Percentiles rank a stretch among this genome's conserved stretches.
phyloP scores from a whole-genome alignment of 2,329 filamentous ascomycete genomes.

The Claviceps quebecensis region DNA sequence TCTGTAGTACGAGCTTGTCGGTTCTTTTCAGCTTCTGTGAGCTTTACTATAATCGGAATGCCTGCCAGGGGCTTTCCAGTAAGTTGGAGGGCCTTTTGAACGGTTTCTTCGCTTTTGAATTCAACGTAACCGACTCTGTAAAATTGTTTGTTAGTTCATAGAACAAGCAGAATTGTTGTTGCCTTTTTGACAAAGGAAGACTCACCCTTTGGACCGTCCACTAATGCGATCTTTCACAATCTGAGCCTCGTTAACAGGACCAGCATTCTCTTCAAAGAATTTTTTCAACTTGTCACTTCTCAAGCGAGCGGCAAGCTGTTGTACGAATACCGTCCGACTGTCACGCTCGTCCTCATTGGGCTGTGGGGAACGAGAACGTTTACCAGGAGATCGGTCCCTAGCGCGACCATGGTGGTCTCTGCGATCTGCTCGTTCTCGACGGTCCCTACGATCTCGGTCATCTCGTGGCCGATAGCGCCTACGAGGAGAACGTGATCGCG shows the following conservation, averaged over 20 bases:
- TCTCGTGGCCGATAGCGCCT: conserved; percentile 43
- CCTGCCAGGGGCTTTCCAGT: conserved; percentile 97
- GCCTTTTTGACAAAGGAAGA: neutral
- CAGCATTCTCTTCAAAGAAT: conserved; percentile 93
- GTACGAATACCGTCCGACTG: conserved; percentile 92
- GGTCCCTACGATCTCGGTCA: conserved; percentile 35
- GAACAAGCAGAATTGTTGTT: neutral
- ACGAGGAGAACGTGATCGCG: conserved; percentile 58
- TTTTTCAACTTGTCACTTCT: conserved; percentile 83
- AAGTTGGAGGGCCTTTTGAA: conserved; percentile 86
- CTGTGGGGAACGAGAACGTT: conserved; percentile 46
- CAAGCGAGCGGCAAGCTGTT: conserved; percentile 89
- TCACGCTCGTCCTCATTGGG: conserved; percentile 93
- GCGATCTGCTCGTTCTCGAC: conserved; percentile 33
- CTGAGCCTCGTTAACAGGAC: conserved; percentile 89
- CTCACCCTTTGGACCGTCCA: conserved; percentile 92
- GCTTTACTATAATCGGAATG: conserved; percentile 95
- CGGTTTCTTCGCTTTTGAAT: conserved; percentile 92
- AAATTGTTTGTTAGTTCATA: neutral
- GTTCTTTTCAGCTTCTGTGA: conserved; percentile 98
- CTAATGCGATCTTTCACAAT: conserved; percentile 97
- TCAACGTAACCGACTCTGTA: conserved; percentile 94
- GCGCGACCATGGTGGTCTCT: conserved; percentile 39
- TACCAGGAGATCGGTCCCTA: conserved; percentile 31
- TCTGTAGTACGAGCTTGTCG: conserved; percentile 82